These are phyloP conservation scores for Lactarius pseudohatsudake DNA, from an alignment of 768 basidiomycete genomes.

Conservation along the genomic window DNA sequence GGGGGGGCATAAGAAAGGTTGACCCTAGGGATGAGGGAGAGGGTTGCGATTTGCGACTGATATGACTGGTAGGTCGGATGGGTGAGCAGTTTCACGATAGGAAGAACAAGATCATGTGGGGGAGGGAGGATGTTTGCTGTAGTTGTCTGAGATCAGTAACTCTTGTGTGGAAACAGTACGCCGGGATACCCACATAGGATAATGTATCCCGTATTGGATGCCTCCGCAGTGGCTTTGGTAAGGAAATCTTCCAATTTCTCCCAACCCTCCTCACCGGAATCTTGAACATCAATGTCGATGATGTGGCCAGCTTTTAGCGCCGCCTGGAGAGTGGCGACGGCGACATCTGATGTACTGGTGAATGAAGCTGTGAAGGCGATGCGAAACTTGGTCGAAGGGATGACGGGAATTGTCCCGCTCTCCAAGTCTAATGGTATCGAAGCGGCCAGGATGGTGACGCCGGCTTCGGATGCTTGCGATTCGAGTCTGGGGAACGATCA, in stretches of 20 bases:
- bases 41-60: conserved; percentile 65
- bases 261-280: conserved; percentile 52
- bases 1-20: conserved; percentile 78
- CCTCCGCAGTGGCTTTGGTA: conserved; percentile 54
- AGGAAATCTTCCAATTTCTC: conserved; percentile 74
- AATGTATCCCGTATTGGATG: conserved; percentile 45
- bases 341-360: conserved; percentile 46
- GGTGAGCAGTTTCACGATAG: conserved; percentile 77
- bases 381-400: conserved; percentile 42
- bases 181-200: conserved; percentile 53
- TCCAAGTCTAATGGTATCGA: conserved; percentile 62
- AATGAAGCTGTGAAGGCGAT: conserved; percentile 61
- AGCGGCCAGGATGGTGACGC: conserved; percentile 47
- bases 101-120: conserved; percentile 65
- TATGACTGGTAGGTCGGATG: conserved; percentile 73
- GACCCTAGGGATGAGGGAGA: conserved; percentile 73
- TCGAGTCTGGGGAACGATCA: conserved; percentile 24
- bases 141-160: conserved; percentile 20
- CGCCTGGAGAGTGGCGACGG: conserved; percentile 59
- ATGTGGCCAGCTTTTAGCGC: conserved; percentile 61
- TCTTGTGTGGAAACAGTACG: neutral
- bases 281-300: conserved; percentile 70
- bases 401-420: conserved; percentile 40
- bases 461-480: conserved; percentile 23
- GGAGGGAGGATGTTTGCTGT: conserved; percentile 80